Evolutionary conservation across 2,329 filamentous ascomycete species (phyloP), one percentile per base, ranked within the genome.

Genomic region (Claviceps fusiformis): DNA sequence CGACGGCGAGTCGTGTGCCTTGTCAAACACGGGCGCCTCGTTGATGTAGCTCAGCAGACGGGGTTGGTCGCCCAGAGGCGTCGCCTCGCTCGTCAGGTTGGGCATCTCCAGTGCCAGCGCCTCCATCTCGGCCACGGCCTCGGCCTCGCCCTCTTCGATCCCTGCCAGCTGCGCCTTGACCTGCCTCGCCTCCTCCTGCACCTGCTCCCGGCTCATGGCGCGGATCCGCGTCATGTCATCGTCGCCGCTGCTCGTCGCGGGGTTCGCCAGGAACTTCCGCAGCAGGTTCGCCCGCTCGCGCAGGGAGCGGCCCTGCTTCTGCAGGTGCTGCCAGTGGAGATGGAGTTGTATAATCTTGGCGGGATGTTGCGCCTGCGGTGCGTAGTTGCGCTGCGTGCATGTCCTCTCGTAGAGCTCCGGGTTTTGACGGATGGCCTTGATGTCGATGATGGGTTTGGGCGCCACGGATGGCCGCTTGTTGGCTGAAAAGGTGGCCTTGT

Each of bases 361-460:
- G 0, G 83, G 81, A 61, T 82, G 75, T 15, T 69, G 63, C 43
- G 78, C 73, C 59, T 81, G 78, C 31, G 68, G 62, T 56, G 67
- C 76, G 72, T 96, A 96, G 68, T 96, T 96, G 62, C 93, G 83
- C 61, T 90, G 85, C 57, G 86, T 68, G 70, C 89, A 95, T 65
- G 95, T 97, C 61, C 85, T 76, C 62, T 86, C 80, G 74, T 96
- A 87, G 17, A 95, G 77, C 15, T 85, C 81, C 17, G 87, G 82
- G 70, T 95, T 87, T 65, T 89, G 80, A 56, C 91, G 90, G 68
- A 98, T 95, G 72, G 93, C 86, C 68, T 89, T 92, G 66, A 95
- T 79, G 72, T 96, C 87, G 61, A 95, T 79, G 50, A 79, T 79
- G 31, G 88, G 82, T 67, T 89, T 92, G 11, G 89, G 90, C 15